A percentile compares a stretch with the other conserved stretches of the same genome.
phyloP scores from a whole-genome alignment of 495 filamentous ascomycete genomes.

The Venustampulla echinocandica region DNA sequence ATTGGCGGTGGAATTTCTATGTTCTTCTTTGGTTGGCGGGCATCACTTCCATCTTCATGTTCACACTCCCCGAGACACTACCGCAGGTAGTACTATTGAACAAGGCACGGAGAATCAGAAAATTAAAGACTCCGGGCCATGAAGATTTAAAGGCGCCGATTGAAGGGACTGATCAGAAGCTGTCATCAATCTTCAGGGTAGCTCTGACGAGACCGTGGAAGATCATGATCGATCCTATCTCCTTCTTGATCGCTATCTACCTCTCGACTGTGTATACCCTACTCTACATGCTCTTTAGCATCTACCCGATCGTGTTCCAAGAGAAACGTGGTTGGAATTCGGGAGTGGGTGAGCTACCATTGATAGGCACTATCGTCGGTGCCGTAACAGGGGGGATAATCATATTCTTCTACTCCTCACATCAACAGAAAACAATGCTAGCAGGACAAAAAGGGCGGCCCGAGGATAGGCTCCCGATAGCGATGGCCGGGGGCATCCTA shows the following conservation, averaged over 20 bases:
- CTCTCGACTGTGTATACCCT: slow-evolving; percentile 44
- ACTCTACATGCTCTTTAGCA: slow-evolving; percentile 51
- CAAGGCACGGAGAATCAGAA: slow-evolving; percentile 58
- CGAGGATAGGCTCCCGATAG: slow-evolving; percentile 41
- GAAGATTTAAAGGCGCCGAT: slow-evolving; percentile 35
- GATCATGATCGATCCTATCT: slow-evolving; percentile 32
- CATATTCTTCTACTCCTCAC: slow-evolving; percentile 33
- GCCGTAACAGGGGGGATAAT: slow-evolving; percentile 34
- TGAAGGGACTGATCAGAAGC: slow-evolving; percentile 32
- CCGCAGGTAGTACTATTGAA: slow-evolving; percentile 58
- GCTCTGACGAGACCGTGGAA: slow-evolving; percentile 39
- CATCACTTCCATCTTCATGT: slow-evolving; percentile 49
- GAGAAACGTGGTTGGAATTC: slow-evolving; percentile 44
- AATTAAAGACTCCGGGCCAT: slow-evolving; percentile 56
- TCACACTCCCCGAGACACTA: slow-evolving; percentile 76
- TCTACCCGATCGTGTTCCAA: slow-evolving; percentile 48
- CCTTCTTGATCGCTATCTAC: slow-evolving; percentile 40
- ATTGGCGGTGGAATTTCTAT: slow-evolving; percentile 48
- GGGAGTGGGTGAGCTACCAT: slow-evolving; percentile 42
- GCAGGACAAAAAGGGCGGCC: slow-evolving; percentile 30
- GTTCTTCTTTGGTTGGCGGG: slow-evolving; percentile 70
- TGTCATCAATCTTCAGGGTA: slow-evolving; percentile 39
- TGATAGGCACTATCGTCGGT: slow-evolving; percentile 41
- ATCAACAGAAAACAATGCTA: slow-evolving; percentile 26
- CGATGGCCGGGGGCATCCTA: slow-evolving; percentile 48